phyloP scores from a whole-genome alignment of 441 rosid genomes.

The Erodium moschatum region DNA sequence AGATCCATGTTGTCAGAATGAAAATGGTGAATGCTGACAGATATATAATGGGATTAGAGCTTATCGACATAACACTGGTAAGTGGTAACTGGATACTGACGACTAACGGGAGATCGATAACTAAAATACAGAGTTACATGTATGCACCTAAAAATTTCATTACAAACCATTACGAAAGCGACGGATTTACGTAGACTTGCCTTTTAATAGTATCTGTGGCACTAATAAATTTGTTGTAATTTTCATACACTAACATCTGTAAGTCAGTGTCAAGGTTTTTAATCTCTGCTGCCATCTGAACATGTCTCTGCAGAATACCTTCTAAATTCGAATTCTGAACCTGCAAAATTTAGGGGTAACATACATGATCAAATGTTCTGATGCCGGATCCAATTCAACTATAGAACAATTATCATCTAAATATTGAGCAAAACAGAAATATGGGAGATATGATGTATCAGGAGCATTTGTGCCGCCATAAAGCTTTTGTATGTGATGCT shows the following conservation, averaged over 20 bases:
- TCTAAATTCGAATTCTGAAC: constrained; percentile 74
- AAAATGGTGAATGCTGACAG: neutral
- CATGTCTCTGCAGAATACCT: constrained; percentile 79
- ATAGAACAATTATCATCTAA: neutral
- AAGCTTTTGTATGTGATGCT: neutral
- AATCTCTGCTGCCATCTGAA: constrained; percentile 97
- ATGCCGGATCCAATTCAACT: constrained; percentile 1
- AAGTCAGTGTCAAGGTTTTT: constrained; percentile 95
- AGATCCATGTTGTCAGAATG: neutral
- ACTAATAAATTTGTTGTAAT: constrained; percentile 87
- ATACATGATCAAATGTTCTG: constrained; percentile 6
- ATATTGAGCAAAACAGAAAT: neutral
- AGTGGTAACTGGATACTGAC: too few species aligned
- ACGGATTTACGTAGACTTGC: constrained; percentile 25
- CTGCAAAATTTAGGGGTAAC: constrained; percentile 32
- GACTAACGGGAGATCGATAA: neutral
- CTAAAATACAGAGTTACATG: neutral
- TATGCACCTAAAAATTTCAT: constrained; percentile 2
- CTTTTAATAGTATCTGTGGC: constrained; percentile 96
- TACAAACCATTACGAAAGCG: neutral
- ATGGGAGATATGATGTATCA: neutral
- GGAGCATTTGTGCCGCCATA: neutral
- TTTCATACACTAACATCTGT: constrained; percentile 93
- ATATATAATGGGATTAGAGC: neutral
- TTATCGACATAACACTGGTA: neutral